These are phyloP conservation scores for Aspergillus nanangensis DNA, from an alignment of 495 filamentous ascomycete species.

Conservation along the genomic window DNA sequence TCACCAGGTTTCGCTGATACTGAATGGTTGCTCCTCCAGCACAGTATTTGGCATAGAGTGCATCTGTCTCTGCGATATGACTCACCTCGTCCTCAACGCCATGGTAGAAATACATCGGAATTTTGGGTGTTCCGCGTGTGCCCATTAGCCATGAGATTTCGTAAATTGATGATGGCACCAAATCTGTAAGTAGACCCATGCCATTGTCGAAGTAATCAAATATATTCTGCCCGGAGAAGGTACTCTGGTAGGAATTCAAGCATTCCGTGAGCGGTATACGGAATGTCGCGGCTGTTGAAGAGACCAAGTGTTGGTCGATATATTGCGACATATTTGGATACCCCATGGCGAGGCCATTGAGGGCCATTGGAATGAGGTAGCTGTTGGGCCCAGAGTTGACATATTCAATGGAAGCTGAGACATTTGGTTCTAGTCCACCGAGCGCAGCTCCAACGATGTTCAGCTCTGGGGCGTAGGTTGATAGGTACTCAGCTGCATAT, in stretches of 20 bases:
- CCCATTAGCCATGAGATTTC: conserved; percentile 20
- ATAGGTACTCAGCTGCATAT: conserved; percentile 45
- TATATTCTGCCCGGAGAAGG: no score
- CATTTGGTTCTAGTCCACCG: no score
- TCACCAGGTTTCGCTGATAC: conserved; percentile 14
- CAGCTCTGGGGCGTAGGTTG: conserved; percentile 47
- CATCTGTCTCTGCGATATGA: conserved; percentile 36
- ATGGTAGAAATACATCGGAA: conserved; percentile 47
- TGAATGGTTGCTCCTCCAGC: conserved; percentile 11
- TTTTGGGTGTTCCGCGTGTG: conserved; percentile 30
- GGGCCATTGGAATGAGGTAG: conserved; percentile 13
- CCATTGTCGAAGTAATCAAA: conserved; percentile 17
- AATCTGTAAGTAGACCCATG: conserved; percentile 13
- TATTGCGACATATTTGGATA: conserved; percentile 12
- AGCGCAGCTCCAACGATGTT: conserved; percentile 39
- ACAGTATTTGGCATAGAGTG: conserved; percentile 36
- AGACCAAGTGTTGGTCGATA: conserved; percentile 8
- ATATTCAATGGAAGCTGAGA: conserved; percentile 11
- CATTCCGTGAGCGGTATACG: conserved; percentile 14
- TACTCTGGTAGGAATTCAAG: conserved; percentile 13
- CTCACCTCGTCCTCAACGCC: conserved; percentile 42
- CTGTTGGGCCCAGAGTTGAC: conserved; percentile 17
- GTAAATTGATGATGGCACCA: conserved; percentile 11
- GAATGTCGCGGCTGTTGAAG: conserved; percentile 11
- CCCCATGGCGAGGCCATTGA: conserved; percentile 20